Base-by-base conservation (phyloP, 2,329 filamentous ascomycete genomes). In the Ceratocystis diversiconidia region DNA sequence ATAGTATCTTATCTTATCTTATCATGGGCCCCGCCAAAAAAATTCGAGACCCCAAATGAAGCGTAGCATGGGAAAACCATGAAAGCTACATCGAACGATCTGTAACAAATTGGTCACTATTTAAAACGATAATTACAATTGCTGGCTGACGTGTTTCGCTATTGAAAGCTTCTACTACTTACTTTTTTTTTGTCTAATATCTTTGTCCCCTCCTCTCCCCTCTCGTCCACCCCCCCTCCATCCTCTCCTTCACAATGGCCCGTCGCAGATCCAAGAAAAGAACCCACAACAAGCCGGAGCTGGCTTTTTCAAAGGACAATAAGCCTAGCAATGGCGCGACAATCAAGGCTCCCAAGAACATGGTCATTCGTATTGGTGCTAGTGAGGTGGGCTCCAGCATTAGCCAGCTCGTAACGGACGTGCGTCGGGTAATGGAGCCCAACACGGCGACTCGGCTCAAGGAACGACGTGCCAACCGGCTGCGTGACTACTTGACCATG, bases 351-450 rank as follows among this genome's bases (percentile, higher is more conserved):
- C 94, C 94, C 43, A 96, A 96, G 81, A 95, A 88, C 74, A 96
- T 99, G 92, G 92, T 99, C 67, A 96, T 99, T 75, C 89, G 94
- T 70, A 92, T 96, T 72, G 94, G 94, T 71, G 92, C 92, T 71
- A 89, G 91, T 72, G 90, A 96, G 73, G 90, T 99, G 63, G 94
- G 94, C 66, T 85, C 90, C 67, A 95, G 89, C 74, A 83, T 99
- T 71, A 92, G 87, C 74, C 92, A 97, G 77, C 80, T 99, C 71
- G 92, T 92, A 25, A 86, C 88, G 71, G 94, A 99, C 77, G 89
- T 97, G 67, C 86, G 94, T 71, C 82, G 82, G 65, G 92, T 97
- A 78, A 95, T 99, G 91, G 91, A 97, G 76, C 94, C 94, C 0
- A 89, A 91, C 64, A 99, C 94, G 3, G 94, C 94, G 2, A 87